Evolutionary conservation across 768 basidiomycete genomes (phyloP).

Genomic region (Lyophyllum atratum): DNA sequence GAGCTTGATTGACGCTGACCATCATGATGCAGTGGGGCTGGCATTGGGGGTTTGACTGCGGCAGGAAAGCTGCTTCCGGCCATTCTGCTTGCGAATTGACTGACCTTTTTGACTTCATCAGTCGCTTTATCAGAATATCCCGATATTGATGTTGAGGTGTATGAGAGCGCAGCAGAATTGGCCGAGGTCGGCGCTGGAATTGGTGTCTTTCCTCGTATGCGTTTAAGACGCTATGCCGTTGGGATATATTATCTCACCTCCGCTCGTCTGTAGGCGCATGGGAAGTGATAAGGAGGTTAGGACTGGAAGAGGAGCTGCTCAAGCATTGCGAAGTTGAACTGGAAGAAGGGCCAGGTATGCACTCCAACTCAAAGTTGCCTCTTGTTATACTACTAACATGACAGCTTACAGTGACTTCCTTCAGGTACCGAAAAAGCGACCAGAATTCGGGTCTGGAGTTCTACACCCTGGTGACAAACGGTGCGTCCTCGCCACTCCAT

Average conservation of each 20-base stretch:
- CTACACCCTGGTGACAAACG: slow-evolving; percentile 56
- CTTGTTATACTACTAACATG: slow-evolving; percentile 4
- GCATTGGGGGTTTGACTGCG: slow-evolving; percentile 49
- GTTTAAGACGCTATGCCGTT: slow-evolving; percentile 16
- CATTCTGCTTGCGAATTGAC: slow-evolving; percentile 2
- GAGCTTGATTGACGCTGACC: slow-evolving; percentile 18
- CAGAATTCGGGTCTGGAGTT: slow-evolving; percentile 54
- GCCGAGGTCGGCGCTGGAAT: slow-evolving; percentile 66
- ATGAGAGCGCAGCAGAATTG: slow-evolving; percentile 51
- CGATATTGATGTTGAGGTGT: slow-evolving; percentile 58
- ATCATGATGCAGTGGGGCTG: slow-evolving; percentile 43
- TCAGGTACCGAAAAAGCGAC: slow-evolving; percentile 65
- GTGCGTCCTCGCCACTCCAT: slow-evolving; percentile 32
- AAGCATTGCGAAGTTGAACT: slow-evolving; percentile 37
- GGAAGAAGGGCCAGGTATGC: slow-evolving; percentile 42
- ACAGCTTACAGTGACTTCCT: slow-evolving; percentile 42
- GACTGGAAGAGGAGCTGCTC: slow-evolving; percentile 47
- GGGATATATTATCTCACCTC: not conserved
- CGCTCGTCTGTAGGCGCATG: slow-evolving; percentile 39
- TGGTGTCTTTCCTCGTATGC: slow-evolving; percentile 50
- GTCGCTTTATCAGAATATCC: slow-evolving; percentile 49
- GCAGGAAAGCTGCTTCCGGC: slow-evolving; percentile 32
- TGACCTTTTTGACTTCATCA: slow-evolving; percentile 11
- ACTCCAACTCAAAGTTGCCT: not conserved
- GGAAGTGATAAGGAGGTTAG: slow-evolving; percentile 47